These are phyloP conservation scores for Capillidium rhysosporum DNA, from an alignment of 371 early-diverging fungal genomes.

Conservation along the genomic window DNA sequence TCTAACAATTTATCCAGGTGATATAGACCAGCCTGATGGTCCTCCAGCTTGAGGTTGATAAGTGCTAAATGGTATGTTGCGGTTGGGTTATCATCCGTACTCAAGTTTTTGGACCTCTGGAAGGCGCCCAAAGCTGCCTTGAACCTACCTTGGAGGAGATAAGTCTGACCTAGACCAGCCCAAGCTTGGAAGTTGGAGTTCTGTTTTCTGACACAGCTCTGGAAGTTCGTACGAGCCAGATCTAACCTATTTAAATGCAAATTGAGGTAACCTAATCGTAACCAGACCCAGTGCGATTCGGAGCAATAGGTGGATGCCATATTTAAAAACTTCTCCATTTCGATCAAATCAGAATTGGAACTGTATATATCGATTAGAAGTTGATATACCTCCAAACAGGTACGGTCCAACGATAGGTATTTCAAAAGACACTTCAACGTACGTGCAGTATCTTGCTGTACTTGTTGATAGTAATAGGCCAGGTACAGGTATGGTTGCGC, in stretches of 20 bases:
- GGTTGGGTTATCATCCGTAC: conserved; percentile 20
- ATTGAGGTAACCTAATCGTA: conserved; percentile 45
- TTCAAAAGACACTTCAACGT: conserved; percentile 68
- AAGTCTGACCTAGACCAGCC: conserved; percentile 77
- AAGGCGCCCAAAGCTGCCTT: conserved; percentile 66
- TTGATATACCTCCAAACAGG: conserved; percentile 39
- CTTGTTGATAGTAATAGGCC: conserved; percentile 53
- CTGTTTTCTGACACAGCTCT: conserved; percentile 52
- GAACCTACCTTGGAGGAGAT: conserved; percentile 64
- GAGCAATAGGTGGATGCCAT: conserved; percentile 20
- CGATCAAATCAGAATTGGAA: conserved; percentile 20
- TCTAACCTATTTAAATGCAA: conserved; percentile 33
- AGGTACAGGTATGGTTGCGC: conserved; percentile 53
- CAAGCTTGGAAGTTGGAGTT: conserved; percentile 42
- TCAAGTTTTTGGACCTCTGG: conserved; percentile 41
- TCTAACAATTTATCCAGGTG: conserved; percentile 25
- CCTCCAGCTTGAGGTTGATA: conserved; percentile 38
- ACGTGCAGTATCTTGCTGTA: conserved; percentile 36
- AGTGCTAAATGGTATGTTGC: conserved; percentile 30
- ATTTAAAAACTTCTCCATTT: conserved; percentile 31
- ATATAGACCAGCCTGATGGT: conserved; percentile 36
- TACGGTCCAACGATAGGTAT: conserved; percentile 35
- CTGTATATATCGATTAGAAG: conserved; percentile 37
- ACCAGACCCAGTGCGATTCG: conserved; percentile 57
- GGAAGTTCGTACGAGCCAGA: conserved; percentile 61